Evolutionary conservation across 192 early-diverging fungal species (phyloP).

Genomic region (Umbelopsis isabellina): DNA sequence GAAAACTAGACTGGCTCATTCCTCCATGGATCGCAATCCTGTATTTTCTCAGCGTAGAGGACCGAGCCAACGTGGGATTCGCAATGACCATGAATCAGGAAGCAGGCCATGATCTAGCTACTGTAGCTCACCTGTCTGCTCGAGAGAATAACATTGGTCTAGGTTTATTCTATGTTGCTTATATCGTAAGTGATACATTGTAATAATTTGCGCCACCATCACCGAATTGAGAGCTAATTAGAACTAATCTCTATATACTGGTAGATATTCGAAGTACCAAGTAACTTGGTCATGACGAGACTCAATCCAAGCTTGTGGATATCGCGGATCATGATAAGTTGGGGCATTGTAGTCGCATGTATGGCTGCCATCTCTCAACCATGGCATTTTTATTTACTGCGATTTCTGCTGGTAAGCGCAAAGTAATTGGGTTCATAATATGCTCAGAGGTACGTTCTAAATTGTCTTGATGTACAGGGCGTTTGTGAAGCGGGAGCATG

Average conservation of each 20-base stretch:
- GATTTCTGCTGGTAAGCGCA: conserved; percentile 31
- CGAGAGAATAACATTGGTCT: conserved; percentile 38
- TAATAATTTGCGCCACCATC: not conserved
- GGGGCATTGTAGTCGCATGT: conserved; percentile 40
- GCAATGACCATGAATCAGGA: conserved; percentile 41
- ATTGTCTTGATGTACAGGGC: conserved; percentile 8
- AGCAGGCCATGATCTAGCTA: conserved; percentile 34
- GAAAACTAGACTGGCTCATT: conserved; percentile 40
- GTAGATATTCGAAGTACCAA: conserved; percentile 40
- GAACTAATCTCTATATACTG: not conserved
- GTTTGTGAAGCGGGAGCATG: conserved; percentile 41
- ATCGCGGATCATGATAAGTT: conserved; percentile 41
- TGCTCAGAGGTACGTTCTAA: not conserved
- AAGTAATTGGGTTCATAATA: no score
- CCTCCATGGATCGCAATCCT: conserved; percentile 40
- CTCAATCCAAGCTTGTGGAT: conserved; percentile 41
- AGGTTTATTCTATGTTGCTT: conserved; percentile 40
- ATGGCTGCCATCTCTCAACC: conserved; percentile 40
- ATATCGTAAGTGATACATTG: conserved; percentile 30
- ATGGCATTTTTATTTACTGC: conserved; percentile 43
- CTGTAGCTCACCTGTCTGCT: conserved; percentile 13
- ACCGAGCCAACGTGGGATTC: conserved; percentile 40
- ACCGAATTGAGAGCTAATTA: not conserved
- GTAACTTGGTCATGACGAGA: conserved; percentile 38
- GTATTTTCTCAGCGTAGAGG: conserved; percentile 37